Percentiles rank a stretch among this genome's conserved stretches.
These are phyloP conservation scores for Pythium rishiriense DNA, from an alignment of 352 stramenopile genomes.

Conservation along the genomic window DNA sequence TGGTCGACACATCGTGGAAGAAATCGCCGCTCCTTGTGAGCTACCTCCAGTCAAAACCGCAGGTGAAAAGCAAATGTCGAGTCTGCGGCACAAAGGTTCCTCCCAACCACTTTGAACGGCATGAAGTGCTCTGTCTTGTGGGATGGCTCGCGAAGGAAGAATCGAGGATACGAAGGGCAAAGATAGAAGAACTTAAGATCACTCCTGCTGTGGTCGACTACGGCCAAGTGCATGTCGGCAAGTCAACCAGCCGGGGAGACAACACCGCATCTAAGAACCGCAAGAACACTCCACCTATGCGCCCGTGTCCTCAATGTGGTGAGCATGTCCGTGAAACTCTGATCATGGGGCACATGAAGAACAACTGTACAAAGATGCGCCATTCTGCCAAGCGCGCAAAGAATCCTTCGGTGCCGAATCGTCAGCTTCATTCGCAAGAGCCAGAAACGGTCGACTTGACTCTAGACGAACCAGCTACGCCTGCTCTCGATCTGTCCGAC, in stretches of 20 bases:
- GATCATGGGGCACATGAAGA: constrained; percentile 72
- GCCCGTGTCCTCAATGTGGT: constrained; percentile 65
- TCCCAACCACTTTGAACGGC: constrained; percentile 35
- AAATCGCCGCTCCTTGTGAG: constrained; percentile 27
- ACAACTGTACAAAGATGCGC: constrained; percentile 39
- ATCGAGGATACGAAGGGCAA: constrained; percentile 34
- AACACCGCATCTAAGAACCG: constrained; percentile 26
- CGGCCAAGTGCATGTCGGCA: constrained; percentile 3
- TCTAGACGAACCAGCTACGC: constrained; percentile 28
- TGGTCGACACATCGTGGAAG: constrained; percentile 69
- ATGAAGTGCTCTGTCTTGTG: constrained; percentile 69
- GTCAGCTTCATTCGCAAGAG: constrained; percentile 12
- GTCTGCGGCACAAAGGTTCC: constrained; percentile 59
- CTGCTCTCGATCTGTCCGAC: constrained; percentile 50
- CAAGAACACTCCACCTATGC: constrained; percentile 40
- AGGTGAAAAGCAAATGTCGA: constrained; percentile 46
- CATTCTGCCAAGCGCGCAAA: constrained; percentile 24
- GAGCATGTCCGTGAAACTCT: constrained; percentile 57
- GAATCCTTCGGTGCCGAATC: constrained; percentile 42
- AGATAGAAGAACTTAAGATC: constrained; percentile 37
- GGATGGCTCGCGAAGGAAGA: constrained; percentile 57
- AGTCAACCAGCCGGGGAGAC: constrained; percentile 8
- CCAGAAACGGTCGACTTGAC: constrained; percentile 34
- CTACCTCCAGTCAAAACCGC: constrained; percentile 32
- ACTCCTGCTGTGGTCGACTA: constrained; percentile 47